Evolutionary conservation across 208 protist genomes (phyloP), one percentile per base, ranked within the genome.

Genomic region (Crithidia brevicula): DNA sequence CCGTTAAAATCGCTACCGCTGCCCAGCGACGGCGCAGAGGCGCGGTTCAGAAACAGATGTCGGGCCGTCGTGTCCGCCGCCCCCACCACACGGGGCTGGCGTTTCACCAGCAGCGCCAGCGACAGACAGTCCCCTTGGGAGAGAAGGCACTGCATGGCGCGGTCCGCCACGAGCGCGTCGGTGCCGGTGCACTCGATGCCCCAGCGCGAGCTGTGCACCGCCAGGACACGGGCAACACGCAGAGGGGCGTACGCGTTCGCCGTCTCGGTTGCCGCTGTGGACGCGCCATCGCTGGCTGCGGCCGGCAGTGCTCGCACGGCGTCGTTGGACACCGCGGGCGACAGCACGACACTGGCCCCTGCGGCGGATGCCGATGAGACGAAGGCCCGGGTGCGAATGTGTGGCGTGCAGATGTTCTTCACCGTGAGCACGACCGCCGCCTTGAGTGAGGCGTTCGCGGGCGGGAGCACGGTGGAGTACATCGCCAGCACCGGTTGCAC

Each of bases 391-490:
- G 28, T 30, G n/a, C 11, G 30, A 20, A 42, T 8, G 23, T 13
- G 38, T 16, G 54, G 8, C 23, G 57, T 18, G 63, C 67, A 67
- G 53, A 88, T 79, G 67, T 92, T 77, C 62, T 85, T 89, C 18
- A 76, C 81, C 1, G 80, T 92, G 16, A 95, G 27, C 40, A 86
- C 66, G 3, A 78, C 77, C 8, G 83, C 81, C 15, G 71, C 66
- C 25, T 67, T 75, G 57, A 88, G 42, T 0, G 74, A 80, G 0
- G 72, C 61, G 61, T 87, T 89, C 2, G 70, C 52, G 10, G 90
- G 87, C 30, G 86, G 81, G 30, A 95, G 57, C 18, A 92, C 82
- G 34, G 78, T 91, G 3, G 83, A 85, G 60, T 83, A 83, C 63
- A 93, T 71, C 11, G 74, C 51, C 38, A 95, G 38, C 40, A 84